Conservation (phyloP, 2,329 filamentous ascomycete genomes). For the Myotisia sp. region DNA sequence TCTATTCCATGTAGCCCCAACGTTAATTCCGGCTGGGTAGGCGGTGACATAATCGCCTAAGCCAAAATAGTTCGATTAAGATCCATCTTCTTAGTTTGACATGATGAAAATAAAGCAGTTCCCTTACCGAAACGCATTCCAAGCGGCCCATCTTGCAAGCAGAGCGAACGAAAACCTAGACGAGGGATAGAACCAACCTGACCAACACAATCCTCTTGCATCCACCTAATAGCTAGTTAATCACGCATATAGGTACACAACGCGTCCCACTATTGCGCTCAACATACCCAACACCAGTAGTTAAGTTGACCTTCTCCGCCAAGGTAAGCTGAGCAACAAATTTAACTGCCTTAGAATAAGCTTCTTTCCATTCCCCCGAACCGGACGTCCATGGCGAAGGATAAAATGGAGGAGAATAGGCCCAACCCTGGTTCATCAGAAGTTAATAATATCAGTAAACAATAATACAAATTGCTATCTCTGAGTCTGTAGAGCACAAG, state of each 20-base stretch:
- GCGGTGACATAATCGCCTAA: conserved; percentile 66
- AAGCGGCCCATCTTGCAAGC: conserved; percentile 72
- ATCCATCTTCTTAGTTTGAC: not conserved
- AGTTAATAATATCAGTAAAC: not conserved
- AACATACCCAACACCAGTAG: conserved; percentile 69
- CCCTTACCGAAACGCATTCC: conserved; percentile 53
- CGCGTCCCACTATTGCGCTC: not conserved
- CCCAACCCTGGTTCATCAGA: conserved; percentile 11
- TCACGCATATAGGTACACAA: too few relatives aligned
- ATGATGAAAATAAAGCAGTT: not conserved
- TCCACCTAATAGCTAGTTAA: conserved; percentile 37
- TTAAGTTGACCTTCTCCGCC: conserved; percentile 84
- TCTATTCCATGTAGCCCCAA: conserved; percentile 72
- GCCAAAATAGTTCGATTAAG: conserved; percentile 7
- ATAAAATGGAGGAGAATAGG: conserved; percentile 53
- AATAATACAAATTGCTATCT: not conserved
- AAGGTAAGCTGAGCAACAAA: conserved; percentile 77
- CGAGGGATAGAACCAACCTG: conserved; percentile 42
- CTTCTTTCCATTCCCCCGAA: conserved; percentile 57
- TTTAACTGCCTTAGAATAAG: conserved; percentile 58
- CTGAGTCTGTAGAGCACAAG: not conserved
- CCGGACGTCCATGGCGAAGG: conserved; percentile 79
- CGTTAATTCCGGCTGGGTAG: conserved; percentile 63
- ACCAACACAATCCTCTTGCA: conserved; percentile 61
- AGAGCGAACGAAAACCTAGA: conserved; percentile 54